Base-by-base conservation (phyloP, 2,329 filamentous ascomycete genomes). In the Fusarium bulbicola region DNA sequence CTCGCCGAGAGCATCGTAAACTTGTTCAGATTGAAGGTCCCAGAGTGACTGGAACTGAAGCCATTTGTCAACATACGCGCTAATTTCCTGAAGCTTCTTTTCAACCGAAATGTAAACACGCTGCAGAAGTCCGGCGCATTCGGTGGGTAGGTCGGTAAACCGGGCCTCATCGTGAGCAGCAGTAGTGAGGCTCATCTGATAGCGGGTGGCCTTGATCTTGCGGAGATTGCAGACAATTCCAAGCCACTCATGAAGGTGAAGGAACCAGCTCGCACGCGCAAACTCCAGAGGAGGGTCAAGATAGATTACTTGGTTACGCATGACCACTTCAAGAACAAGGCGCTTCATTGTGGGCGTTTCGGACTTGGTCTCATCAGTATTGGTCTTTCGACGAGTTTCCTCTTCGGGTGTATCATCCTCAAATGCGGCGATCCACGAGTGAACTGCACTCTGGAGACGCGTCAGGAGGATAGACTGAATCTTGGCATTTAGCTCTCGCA, bases 301-400 rank as follows among this genome's bases (percentile, higher is more conserved):
- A 79, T 97, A 97, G 75, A 99, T 97, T 74, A 98, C 93, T 81
- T 99, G 96, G 77, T 98, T 98, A 37, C 94, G 93, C 94, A 99
- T 99, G 11, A 94, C 96, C 61, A 99, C 92, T 80, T 99, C 96
- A 76, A 98, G 94, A 21, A 96, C 88, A 30, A 97, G 88, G 36
- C 89, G 90, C 77, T 89, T 91, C 83, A 97, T 90, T 7, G 87
- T 87, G 0, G 94, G 93, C 7, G 84, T 83, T 63, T 90, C 86
- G 37, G 84, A 83, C 73, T 85, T 87, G 49, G 75, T 73, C 54
- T 84, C 82, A 36, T 88, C 86, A 15, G 84, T 84, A 14, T 82
- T 82, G 26, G 84, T 71, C 73, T 85, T 85, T 76, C 88, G 90
- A 57, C 88, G 85, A 53, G 86, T 85, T 68, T 84, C 89, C 50